Evolutionary conservation across 352 stramenopile genomes (phyloP), one percentile per base, ranked within the genome.

Genomic region (Phytophthora uliginosa): DNA sequence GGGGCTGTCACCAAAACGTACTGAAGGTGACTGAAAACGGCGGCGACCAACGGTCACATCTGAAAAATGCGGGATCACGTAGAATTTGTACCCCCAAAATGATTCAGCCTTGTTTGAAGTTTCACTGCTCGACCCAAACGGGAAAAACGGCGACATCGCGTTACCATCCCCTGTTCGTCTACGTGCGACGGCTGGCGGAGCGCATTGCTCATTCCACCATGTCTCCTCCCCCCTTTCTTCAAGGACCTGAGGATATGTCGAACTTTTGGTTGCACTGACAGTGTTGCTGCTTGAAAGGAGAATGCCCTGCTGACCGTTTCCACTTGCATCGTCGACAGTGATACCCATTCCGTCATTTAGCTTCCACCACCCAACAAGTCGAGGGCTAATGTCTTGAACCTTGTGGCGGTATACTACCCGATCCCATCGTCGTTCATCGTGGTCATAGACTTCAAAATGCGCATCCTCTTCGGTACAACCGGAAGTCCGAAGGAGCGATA

Each of bases 81-180:
- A 90, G 47, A 94, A 93, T 10, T 80, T 79, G 58, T 92, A 95
- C 3, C 88, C 88, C 88, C 88, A 95, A 24, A 68, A 66, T 2
- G 56, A 33, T 38, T 73, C 67, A 8, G 56, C 15, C 15, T 69
- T 61, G 3, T 45, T 61, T 22, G 28, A 31, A 34, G 40, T 10
- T 13, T 60, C 54, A 51, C 2, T 53, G 33, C n/a, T 40, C 12
- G 57, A 53, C 26, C 50, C 59, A 65, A 86, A 83, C 15, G 79
- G 60, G 17, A 73, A 81, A 47, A 66, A 60, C 12, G 69, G 51
- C 18, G 59, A 77, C 20, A 26, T 56, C 45, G 18, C 45, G n/a
- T 31, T 69, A 3, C 48, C 15, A 42, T 82, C 75, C 10, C 66
- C 76, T 24, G 68, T 64, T n/a, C 77, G 77, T 54, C 74, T 73